Percentiles rank a stretch among this genome's conserved stretches.
These are phyloP conservation scores for Alnus glutinosa DNA, from an alignment of 306 rosid species.

Conservation along the genomic window DNA sequence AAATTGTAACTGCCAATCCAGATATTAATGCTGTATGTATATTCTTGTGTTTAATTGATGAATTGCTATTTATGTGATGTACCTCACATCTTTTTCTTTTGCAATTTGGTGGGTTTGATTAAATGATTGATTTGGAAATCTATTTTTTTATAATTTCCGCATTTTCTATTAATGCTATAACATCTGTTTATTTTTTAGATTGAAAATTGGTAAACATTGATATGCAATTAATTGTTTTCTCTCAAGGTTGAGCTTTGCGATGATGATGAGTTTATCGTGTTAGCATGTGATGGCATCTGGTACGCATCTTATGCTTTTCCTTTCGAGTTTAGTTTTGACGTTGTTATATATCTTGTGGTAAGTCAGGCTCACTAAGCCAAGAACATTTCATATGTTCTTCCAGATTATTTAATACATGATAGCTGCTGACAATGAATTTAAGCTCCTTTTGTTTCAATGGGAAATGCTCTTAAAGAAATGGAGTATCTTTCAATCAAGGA, in stretches of 20 bases:
- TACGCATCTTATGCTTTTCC: conserved; percentile 40
- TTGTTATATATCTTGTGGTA: conserved; percentile 1
- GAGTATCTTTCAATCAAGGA: not conserved
- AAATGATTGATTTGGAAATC: not conserved
- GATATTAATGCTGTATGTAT: conserved; percentile 84
- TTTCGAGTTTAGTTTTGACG: conserved; percentile 9
- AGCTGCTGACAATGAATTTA: not conserved
- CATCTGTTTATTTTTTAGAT: not conserved
- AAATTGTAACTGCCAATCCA: conserved; percentile 86
- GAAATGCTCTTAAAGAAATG: not conserved
- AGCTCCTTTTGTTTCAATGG: not conserved
- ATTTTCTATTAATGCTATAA: not conserved
- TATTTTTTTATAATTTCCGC: not conserved
- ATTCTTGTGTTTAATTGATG: conserved; percentile 24
- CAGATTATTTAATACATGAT: not conserved
- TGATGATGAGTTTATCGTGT: conserved; percentile 77
- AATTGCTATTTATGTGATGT: conserved; percentile 5
- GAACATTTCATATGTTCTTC: not conserved
- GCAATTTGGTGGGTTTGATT: not conserved
- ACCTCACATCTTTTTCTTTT: conserved; percentile 21
- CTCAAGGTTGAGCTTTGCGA: conserved; percentile 85
- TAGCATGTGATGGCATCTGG: conserved; percentile 96
- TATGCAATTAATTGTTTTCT: conserved; percentile 5
- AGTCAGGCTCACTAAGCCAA: conserved; percentile 2
- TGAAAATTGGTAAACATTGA: not conserved